phyloP scores from a whole-genome alignment of 2,329 filamentous ascomycete genomes.

The Chaetothyriales sp. region DNA sequence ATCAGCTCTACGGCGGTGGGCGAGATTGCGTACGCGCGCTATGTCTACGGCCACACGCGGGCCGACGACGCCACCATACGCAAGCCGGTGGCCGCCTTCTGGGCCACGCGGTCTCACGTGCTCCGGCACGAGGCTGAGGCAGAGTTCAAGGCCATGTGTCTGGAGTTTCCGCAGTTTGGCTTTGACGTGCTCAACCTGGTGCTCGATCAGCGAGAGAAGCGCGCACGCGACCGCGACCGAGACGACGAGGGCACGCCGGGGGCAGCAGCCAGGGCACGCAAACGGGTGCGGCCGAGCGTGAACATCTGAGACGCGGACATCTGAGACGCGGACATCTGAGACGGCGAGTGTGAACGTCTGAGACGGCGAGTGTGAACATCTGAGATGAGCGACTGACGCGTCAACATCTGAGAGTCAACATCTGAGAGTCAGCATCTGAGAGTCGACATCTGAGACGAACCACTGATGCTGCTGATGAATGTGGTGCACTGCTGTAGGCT shows the following conservation, averaged over 20 bases:
- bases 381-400: too few species aligned
- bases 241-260: slow-evolving; percentile 22
- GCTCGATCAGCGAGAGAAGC: slow-evolving; percentile 33
- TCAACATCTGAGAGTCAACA: too few species aligned
- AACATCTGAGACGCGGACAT: slow-evolving; percentile 9
- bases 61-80: too few species aligned
- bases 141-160: slow-evolving; percentile 71
- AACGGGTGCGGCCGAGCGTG: slow-evolving; percentile 22
- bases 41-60: too few species aligned
- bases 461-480: too few species aligned
- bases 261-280: slow-evolving; percentile 24
- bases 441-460: too few species aligned
- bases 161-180: slow-evolving; percentile 82
- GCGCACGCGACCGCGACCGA: slow-evolving; percentile 19
- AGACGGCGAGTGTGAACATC: too few species aligned
- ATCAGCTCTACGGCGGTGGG: slow-evolving; percentile 76
- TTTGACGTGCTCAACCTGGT: slow-evolving; percentile 69
- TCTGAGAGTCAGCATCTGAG: too few species aligned
- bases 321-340: not conserved
- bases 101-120: slow-evolving; percentile 68
- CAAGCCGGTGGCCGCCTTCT: slow-evolving; percentile 81
- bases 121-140: slow-evolving; percentile 73
- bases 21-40: slow-evolving; percentile 87
- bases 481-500: too few species aligned
- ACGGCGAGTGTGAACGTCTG: too few species aligned